Evolutionary conservation across 2,329 filamentous ascomycete genomes (phyloP).

Genomic region (Alternaria solani): DNA sequence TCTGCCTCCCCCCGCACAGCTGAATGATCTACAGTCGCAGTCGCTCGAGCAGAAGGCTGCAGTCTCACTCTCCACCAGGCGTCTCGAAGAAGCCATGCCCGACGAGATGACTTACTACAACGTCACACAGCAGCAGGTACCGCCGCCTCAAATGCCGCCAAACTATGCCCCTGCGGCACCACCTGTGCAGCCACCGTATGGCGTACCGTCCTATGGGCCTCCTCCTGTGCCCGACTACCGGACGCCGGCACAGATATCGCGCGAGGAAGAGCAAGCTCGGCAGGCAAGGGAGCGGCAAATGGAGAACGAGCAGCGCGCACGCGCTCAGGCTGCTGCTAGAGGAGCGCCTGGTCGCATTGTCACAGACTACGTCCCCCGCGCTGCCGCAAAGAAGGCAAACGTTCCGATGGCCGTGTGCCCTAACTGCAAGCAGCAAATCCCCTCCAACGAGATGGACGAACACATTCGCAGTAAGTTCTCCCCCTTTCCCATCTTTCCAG

Average conservation of each 20-base stretch:
- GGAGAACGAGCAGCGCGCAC: constrained; percentile 70
- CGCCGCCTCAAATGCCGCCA: constrained; percentile 38
- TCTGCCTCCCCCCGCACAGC: constrained; percentile 85
- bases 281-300: constrained; percentile 52
- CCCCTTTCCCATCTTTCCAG: constrained; percentile 1
- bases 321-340: constrained; percentile 79
- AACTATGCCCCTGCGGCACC: constrained; percentile 41
- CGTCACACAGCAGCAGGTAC: constrained; percentile 41
- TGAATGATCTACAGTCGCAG: constrained; percentile 91
- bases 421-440: constrained; percentile 91
- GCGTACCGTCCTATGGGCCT: constrained; percentile 31
- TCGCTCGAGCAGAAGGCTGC: constrained; percentile 95
- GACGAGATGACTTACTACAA: constrained; percentile 65
- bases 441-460: constrained; percentile 84
- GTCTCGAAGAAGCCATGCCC: constrained; percentile 95
- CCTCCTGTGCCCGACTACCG: constrained; percentile 40
- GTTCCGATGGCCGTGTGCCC: constrained; percentile 80
- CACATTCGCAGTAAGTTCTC: constrained; percentile 81
- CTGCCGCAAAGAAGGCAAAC: constrained; percentile 73
- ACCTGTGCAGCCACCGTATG: constrained; percentile 40
- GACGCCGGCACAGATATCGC: constrained; percentile 43
- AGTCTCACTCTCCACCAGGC: constrained; percentile 82
- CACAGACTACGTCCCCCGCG: constrained; percentile 89
- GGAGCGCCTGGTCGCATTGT: constrained; percentile 78
- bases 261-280: constrained; percentile 51